Base-by-base conservation (phyloP, 2,329 filamentous ascomycete genomes). In the Stagonosporopsis cucurbitacearum region DNA sequence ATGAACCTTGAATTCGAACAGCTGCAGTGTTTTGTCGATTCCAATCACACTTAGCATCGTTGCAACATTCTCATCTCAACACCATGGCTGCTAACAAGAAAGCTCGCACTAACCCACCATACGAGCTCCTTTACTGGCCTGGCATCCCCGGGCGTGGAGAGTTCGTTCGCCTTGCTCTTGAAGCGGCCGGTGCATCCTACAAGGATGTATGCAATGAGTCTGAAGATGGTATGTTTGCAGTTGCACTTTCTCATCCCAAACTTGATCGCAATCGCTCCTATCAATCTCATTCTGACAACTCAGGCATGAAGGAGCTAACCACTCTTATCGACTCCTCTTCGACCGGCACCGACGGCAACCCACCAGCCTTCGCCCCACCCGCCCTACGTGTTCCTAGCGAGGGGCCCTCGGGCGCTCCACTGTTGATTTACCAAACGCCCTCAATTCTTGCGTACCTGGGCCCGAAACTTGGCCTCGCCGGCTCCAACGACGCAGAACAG, bases 401-500 rank as follows among this genome's bases (percentile, higher is more conserved):
- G 23, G 77, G 76, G 37, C 74, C 73, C 57, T 81, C 87, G 60
- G 87, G 85, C 56, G 70, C 67, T 11, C 76, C 82, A 36, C 75
- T 92, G 6, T 39, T 86, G 37, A 81, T 94, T 64, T 82, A 77
- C 69, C 90, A 94, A 76, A 89, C 88, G 2, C 80, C 89, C 33
- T 90, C 87, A 70, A 92, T 94, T 64, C 79, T 93, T 15, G 74
- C 86, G 7, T 94, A 92, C 72, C 79, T 94, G 0, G 88, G 83
- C 0, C 81, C 82, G 0, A 81, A 78, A 50, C 77, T 90, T 0
- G 84, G 82, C 0, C 79, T 92, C 1, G 81, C 80, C 0, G 79
- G 81, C 3, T 77, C 79, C 1, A 81, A 79, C 49, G 78, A 79
- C 46, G 64, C 69, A 2, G 84, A 78, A 4, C 73, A 83, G 41